Evolutionary conservation across 106 monocot species (phyloP).

Genomic region (Cymbidium sinense): DNA sequence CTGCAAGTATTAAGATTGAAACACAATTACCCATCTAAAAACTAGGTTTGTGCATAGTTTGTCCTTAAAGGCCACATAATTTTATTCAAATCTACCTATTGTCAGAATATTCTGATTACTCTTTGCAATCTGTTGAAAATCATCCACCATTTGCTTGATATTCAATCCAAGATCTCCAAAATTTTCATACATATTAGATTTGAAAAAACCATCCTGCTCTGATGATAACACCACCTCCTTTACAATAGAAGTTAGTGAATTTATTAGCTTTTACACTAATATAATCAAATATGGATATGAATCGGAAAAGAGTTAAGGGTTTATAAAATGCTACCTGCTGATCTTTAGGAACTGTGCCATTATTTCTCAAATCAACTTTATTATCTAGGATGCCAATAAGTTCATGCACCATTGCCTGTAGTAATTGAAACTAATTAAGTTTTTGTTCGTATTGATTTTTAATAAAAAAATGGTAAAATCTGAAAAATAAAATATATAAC

Average conservation of each 20-base stretch:
- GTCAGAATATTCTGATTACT: slow-evolving; percentile 97
- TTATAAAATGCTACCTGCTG: slow-evolving; percentile 59
- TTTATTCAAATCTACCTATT: slow-evolving; percentile 43
- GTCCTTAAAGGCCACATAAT: background rate
- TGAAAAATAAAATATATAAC: slow-evolving; percentile 5
- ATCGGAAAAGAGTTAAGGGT: background rate
- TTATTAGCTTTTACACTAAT: background rate
- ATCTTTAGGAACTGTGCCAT: slow-evolving; percentile 73
- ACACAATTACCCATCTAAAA: background rate
- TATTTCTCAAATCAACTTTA: slow-evolving; percentile 77
- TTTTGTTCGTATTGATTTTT: background rate
- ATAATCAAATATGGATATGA: background rate
- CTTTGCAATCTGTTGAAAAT: slow-evolving; percentile 95
- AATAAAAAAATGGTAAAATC: background rate
- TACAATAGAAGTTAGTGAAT: background rate
- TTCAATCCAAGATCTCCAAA: slow-evolving; percentile 99
- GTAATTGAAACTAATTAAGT: background rate
- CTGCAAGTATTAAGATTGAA: slow-evolving; percentile 28
- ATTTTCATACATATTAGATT: slow-evolving; percentile 91
- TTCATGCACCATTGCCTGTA: slow-evolving; percentile 98
- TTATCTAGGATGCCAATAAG: slow-evolving; percentile 89
- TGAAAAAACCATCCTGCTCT: slow-evolving; percentile 94
- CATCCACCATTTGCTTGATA: slow-evolving; percentile 97
- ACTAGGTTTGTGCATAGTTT: background rate
- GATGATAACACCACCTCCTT: slow-evolving; percentile 97